These are phyloP conservation scores for Periconia digitata DNA, from an alignment of 2,329 filamentous ascomycete species.

Conservation along the genomic window DNA sequence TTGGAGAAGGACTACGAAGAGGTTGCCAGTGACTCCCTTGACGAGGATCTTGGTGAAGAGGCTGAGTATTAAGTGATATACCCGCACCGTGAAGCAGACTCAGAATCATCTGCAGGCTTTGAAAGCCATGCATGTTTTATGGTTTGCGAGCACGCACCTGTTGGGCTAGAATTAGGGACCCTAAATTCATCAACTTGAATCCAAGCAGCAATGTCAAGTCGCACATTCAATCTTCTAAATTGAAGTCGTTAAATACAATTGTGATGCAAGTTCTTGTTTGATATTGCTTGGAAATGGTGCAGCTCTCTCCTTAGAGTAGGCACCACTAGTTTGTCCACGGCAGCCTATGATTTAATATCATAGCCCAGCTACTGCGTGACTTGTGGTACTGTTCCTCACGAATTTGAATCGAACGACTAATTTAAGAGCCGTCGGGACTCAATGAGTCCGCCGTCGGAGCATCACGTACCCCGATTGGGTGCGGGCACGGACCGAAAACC, in stretches of 20 bases:
- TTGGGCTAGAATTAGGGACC: not conserved
- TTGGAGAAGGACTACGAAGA: conserved; percentile 87
- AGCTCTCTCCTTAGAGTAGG: too few species aligned
- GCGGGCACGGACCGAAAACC: conserved; percentile 6
- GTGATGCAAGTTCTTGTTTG: too few species aligned
- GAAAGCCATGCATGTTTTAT: not conserved
- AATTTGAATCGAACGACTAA: too few species aligned
- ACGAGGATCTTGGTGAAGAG: conserved; percentile 60
- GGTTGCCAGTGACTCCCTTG: conserved; percentile 69
- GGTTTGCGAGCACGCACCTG: not conserved
- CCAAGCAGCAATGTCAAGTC: not conserved
- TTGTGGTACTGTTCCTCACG: too few species aligned
- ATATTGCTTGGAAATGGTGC: too few species aligned
- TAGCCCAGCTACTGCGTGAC: too few species aligned
- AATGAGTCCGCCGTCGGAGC: not conserved
- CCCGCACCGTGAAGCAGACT: conserved; percentile 17
- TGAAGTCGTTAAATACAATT: too few species aligned
- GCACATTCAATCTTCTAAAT: not conserved
- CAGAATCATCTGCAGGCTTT: conserved; percentile 20
- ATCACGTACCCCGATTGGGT: conserved; percentile 4
- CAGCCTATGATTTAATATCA: too few species aligned
- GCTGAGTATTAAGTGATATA: conserved; percentile 47
- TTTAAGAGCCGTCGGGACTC: not conserved
- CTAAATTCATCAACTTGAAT: not conserved
- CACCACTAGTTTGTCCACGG: too few species aligned